Conservation (phyloP, 2,329 filamentous ascomycete species). For the Alternaria tenuissima region DNA sequence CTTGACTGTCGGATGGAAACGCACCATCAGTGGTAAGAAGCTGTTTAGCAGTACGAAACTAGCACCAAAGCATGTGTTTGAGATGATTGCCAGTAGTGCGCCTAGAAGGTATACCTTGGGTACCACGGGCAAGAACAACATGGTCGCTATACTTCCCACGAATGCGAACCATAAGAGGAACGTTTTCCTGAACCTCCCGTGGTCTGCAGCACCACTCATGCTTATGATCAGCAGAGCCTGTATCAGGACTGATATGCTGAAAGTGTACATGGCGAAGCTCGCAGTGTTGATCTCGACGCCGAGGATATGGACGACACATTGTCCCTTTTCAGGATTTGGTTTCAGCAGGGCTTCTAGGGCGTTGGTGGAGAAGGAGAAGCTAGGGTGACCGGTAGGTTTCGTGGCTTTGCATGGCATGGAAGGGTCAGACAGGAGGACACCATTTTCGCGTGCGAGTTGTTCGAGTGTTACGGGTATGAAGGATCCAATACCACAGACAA, state of each 20-base stretch:
- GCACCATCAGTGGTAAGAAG: slow-evolving; percentile 88
- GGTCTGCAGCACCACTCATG: slow-evolving; percentile 94
- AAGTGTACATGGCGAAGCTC: slow-evolving; percentile 98
- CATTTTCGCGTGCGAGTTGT: slow-evolving; percentile 90
- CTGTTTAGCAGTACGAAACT: slow-evolving; percentile 96
- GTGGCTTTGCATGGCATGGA: slow-evolving; percentile 76
- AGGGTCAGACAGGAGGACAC: slow-evolving; percentile 81
- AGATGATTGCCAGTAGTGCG: slow-evolving; percentile 83
- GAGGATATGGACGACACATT: slow-evolving; percentile 84
- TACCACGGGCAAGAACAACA: slow-evolving; percentile 83
- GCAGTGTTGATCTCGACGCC: slow-evolving; percentile 92
- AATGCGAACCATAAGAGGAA: slow-evolving; percentile 87
- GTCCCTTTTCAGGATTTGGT: slow-evolving; percentile 52
- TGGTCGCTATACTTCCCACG: slow-evolving; percentile 80
- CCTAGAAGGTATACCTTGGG: slow-evolving; percentile 81
- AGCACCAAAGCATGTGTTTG: slow-evolving; percentile 93
- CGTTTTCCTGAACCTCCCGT: slow-evolving; percentile 86
- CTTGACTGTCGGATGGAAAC: slow-evolving; percentile 74
- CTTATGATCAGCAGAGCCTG: slow-evolving; percentile 93
- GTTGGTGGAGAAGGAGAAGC: slow-evolving; percentile 27
- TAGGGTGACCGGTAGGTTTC: slow-evolving; percentile 58
- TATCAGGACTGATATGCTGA: slow-evolving; percentile 87
- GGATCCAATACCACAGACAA: slow-evolving; percentile 83
- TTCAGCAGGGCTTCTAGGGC: slow-evolving; percentile 23
- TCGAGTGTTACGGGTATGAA: slow-evolving; percentile 97